phyloP scores from a whole-genome alignment of 2,329 filamentous ascomycete genomes.

The Colletotrichum noveboracense region DNA sequence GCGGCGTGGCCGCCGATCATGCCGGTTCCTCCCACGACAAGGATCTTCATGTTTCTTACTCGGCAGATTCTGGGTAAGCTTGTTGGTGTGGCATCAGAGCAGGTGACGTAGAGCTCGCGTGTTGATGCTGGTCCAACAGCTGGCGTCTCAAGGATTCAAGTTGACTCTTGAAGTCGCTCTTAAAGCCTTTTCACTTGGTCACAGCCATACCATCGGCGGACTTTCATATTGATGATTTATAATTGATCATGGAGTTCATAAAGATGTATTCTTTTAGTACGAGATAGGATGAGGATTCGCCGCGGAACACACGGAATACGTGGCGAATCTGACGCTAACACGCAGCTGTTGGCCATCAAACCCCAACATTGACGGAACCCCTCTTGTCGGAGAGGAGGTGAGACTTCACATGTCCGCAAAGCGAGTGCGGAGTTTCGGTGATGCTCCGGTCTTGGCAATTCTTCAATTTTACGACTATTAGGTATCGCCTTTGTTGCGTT shows the following conservation, averaged over 20 bases:
- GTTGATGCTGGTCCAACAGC: background rate
- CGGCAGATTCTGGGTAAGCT: background rate
- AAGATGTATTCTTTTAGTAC: background rate
- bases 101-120: background rate
- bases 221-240: background rate
- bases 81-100: background rate
- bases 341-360: background rate
- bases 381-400: background rate
- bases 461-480: background rate
- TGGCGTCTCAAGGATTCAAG: background rate
- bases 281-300: background rate
- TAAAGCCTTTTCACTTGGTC: background rate
- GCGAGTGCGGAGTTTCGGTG: background rate
- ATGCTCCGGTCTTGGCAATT: background rate
- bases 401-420: background rate
- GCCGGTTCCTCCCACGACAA: constrained; percentile 9
- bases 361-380: background rate
- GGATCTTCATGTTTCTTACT: background rate
- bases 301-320: background rate
- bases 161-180: background rate
- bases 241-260: background rate
- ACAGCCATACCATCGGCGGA: accelerated
- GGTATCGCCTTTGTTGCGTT: background rate
- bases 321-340: background rate
- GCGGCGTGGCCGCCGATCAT: constrained; percentile 11